These are phyloP conservation scores for Aspergillus fumigatiaffinis DNA, from an alignment of 2,329 filamentous ascomycete genomes.

Conservation along the genomic window DNA sequence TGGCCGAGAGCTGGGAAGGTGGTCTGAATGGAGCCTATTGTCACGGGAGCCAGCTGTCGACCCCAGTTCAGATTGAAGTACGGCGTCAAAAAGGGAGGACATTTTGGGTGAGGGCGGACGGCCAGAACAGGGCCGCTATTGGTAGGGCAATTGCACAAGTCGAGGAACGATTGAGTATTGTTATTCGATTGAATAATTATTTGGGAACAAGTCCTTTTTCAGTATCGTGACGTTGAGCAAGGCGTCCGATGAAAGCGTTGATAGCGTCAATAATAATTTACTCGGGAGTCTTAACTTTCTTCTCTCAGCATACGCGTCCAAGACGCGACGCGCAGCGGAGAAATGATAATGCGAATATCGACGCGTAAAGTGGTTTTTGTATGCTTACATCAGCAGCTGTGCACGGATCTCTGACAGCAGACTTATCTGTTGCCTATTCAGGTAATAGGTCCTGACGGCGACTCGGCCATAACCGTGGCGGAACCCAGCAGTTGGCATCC, in stretches of 20 bases:
- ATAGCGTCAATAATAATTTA: conserved; percentile 1
- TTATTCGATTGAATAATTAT: neutral
- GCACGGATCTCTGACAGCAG: neutral
- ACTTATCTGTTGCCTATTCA: neutral
- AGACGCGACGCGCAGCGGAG: conserved; percentile 27
- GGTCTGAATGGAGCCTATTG: conserved; percentile 31
- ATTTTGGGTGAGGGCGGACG: conserved; percentile 25
- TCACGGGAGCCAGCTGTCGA: conserved; percentile 30
- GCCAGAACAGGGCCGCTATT: conserved; percentile 25
- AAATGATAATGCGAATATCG: conserved; percentile 11
- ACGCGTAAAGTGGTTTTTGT: conserved; percentile 36
- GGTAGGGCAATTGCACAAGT: neutral
- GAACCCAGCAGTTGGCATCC: neutral
- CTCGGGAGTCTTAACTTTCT: neutral
- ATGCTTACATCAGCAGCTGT: conserved; percentile 5
- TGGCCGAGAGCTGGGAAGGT: conserved; percentile 53
- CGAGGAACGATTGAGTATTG: neutral
- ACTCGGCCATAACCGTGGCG: neutral
- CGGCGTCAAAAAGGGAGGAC: conserved; percentile 41
- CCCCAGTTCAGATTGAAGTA: conserved; percentile 40
- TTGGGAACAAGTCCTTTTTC: neutral
- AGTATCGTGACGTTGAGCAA: neutral
- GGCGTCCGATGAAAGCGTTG: conserved; percentile 1
- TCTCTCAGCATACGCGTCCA: conserved; percentile 19
- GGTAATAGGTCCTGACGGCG: neutral